Base-by-base conservation (phyloP, 2,329 filamentous ascomycete species). In the Amauroascus niger region DNA sequence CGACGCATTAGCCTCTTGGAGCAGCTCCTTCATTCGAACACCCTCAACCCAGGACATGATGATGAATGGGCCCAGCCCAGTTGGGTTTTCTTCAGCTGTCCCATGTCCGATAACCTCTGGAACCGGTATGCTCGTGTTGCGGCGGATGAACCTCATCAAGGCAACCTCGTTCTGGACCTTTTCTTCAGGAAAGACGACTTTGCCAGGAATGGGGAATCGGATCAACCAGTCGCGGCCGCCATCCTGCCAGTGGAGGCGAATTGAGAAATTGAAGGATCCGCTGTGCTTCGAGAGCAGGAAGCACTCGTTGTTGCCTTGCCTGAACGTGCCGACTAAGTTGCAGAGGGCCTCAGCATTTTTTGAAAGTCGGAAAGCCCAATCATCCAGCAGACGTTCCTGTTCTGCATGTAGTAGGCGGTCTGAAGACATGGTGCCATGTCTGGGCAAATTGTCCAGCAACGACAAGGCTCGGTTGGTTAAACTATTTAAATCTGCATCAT, bases 31-130 rank as follows among this genome's bases (percentile, higher is more conserved):
- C 49, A 51, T 46, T 8, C 9, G 30, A 11, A 22, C 28, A 16
- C 48, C 49, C 9, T 52, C 48, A 3, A 52, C 3, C 40, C 47
- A 52, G 8, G 47, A 52, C 53, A 55, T 55, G 2, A 55, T 22
- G 6, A 55, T 55, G 26, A 46, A 55, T 13, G 49, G 48, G 16
- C 53, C 49, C 13, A 52, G 22, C 1, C 33, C 40, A 1, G 18
- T 28, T 8, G 48, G 47, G 24, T 41, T 55, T 3, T 51, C 37
- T 2, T 3, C 39, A 7, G 8, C 24, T 2, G 1, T 26, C 6
- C 53, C 53, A n/a, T 24, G 30, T 22, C 30, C 24, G 22, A 55
- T 43, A 3, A 55, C 40, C 8, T 46, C 18, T 16, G 53, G 53
- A 24, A 55, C 47, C 18, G 53, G 53, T 11, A 55, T 53, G n/a